phyloP scores from a whole-genome alignment of 805 yeast species.

The Grigorovia humatica region DNA sequence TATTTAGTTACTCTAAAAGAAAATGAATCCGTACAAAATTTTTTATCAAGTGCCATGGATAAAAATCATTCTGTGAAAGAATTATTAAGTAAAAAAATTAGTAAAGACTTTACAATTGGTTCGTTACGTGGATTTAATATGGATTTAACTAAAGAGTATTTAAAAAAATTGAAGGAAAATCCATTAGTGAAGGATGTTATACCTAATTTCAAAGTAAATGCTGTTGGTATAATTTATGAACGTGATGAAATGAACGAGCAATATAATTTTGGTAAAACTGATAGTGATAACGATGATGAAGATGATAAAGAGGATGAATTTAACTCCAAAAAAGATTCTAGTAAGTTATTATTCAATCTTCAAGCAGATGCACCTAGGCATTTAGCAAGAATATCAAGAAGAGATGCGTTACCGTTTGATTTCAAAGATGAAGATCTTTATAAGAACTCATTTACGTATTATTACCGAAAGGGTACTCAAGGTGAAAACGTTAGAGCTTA shows the following conservation, averaged over 20 bases:
- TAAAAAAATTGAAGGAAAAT: conserved; percentile 40
- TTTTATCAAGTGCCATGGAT: conserved; percentile 36
- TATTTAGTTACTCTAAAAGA: conserved; percentile 45
- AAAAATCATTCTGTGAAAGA: conserved; percentile 23
- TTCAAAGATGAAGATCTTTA: conserved; percentile 10
- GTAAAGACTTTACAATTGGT: conserved; percentile 53
- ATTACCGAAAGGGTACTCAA: conserved; percentile 34
- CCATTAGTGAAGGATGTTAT: conserved; percentile 61
- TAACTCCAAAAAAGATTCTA: not conserved
- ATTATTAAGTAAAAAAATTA: conserved; percentile 39
- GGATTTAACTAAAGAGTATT: conserved; percentile 38
- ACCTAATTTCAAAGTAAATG: conserved; percentile 52
- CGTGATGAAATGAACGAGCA: conserved; percentile 4
- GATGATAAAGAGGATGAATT: conserved; percentile 3
- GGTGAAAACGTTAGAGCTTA: conserved; percentile 65
- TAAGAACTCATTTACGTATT: conserved; percentile 32
- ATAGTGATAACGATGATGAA: conserved; percentile 8
- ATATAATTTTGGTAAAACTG: not conserved
- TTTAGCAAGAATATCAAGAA: conserved; percentile 51
- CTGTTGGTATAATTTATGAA: conserved; percentile 32
- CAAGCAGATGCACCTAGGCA: conserved; percentile 55
- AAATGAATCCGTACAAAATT: conserved; percentile 38
- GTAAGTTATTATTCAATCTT: conserved; percentile 1
- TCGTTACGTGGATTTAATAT: conserved; percentile 63
- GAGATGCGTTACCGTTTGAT: conserved; percentile 27